Conservation (phyloP, 2,329 filamentous ascomycete genomes). For the Ophiocordyceps polyrhachis-furcata region DNA sequence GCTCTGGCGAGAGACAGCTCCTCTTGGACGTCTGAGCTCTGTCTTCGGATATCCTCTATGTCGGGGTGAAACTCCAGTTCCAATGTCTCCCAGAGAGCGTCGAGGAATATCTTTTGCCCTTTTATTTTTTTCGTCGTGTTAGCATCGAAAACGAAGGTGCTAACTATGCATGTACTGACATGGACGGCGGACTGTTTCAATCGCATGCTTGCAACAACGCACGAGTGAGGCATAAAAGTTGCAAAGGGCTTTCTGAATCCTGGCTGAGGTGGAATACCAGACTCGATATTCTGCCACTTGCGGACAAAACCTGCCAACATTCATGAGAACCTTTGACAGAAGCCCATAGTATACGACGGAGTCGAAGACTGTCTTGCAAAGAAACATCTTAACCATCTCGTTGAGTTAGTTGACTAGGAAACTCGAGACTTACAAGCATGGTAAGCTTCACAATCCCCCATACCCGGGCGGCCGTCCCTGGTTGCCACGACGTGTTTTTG, state of each 20-base stretch:
- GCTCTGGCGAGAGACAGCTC: background rate
- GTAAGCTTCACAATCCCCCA: background rate
- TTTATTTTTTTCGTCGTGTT: too few relatives aligned
- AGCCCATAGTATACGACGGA: background rate
- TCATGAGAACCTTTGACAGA: background rate
- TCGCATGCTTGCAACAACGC: background rate
- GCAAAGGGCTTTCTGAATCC: background rate
- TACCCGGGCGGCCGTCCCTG: background rate
- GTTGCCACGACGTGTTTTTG: too few relatives aligned
- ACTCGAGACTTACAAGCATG: background rate
- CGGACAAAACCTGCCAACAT: background rate
- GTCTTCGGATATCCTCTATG: background rate
- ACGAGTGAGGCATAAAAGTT: background rate
- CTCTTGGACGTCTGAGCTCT: background rate
- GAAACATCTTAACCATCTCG: too few relatives aligned
- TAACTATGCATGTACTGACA: background rate
- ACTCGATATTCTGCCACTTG: background rate
- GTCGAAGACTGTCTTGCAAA: background rate
- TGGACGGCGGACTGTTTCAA: background rate
- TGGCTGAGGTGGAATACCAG: background rate
- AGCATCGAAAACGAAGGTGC: background rate
- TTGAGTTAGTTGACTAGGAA: background rate
- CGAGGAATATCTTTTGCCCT: background rate
- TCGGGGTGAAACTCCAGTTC: background rate
- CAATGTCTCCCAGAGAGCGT: background rate